These are phyloP conservation scores for Stemphylium vesicarium DNA, from an alignment of 2,329 filamentous ascomycete genomes.

Conservation along the genomic window DNA sequence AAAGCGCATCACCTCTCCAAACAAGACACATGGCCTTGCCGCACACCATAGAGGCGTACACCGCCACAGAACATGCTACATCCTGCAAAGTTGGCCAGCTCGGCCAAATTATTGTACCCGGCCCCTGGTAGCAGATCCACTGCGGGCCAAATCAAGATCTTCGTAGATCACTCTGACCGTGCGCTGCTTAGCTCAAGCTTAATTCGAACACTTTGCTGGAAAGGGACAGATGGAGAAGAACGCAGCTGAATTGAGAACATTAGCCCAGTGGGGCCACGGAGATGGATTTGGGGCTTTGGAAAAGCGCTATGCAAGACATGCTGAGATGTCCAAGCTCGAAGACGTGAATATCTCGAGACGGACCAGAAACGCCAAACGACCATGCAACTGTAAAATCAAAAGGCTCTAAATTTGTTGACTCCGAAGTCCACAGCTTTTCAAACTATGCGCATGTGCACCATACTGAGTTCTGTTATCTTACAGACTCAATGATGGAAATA, in stretches of 20 bases:
- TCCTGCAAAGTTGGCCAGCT: background rate
- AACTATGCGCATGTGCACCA: background rate
- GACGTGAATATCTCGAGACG: conserved; percentile 2
- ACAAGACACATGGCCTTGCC: too few relatives aligned
- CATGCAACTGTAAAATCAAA: conserved; percentile 20
- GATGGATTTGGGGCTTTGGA: conserved; percentile 1
- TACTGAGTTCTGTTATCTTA: conserved; percentile 21
- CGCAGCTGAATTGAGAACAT: background rate
- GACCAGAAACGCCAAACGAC: conserved; percentile 26
- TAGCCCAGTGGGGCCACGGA: background rate
- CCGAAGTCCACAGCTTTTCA: background rate
- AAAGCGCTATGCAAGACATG: conserved; percentile 24
- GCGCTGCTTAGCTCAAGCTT: background rate
- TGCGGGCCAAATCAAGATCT: conserved; percentile 3
- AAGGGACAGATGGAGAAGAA: background rate
- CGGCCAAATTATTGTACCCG: conserved; percentile 1
- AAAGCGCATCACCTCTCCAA: too few relatives aligned
- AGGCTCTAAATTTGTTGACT: conserved; percentile 4
- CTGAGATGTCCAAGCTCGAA: conserved; percentile 16
- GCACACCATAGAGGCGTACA: too few relatives aligned
- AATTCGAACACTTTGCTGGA: background rate
- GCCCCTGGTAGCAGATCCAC: background rate
- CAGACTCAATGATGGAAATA: conserved; percentile 36
- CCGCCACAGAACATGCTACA: too few relatives aligned
- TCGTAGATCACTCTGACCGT: conserved; percentile 2